Evolutionary conservation across 768 basidiomycete species (phyloP).

Genomic region (Tylopilus cervinicoccineus): DNA sequence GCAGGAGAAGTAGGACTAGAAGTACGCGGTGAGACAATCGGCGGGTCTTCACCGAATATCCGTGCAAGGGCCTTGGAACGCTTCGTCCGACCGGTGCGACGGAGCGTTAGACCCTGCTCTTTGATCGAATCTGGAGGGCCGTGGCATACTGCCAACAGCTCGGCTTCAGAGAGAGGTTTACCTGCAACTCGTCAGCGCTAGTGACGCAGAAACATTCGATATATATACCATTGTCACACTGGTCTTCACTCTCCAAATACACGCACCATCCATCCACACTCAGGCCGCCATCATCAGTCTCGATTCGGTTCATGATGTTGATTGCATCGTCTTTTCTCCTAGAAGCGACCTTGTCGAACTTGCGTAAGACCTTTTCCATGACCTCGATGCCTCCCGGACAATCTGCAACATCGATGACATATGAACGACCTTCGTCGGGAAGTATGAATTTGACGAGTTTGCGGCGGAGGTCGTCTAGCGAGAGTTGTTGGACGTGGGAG

Average conservation of each 20-base stretch:
- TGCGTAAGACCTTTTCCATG: slow-evolving; percentile 83
- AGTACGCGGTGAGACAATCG: slow-evolving; percentile 16
- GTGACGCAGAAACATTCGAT: background rate
- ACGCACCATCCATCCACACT: slow-evolving; percentile 90
- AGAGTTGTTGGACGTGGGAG: slow-evolving; percentile 42
- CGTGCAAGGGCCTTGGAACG: slow-evolving; percentile 40
- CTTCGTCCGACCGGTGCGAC: slow-evolving; percentile 45
- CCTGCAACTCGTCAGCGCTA: slow-evolving; percentile 35
- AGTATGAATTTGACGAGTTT: slow-evolving; percentile 87
- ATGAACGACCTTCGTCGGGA: slow-evolving; percentile 74
- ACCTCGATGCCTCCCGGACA: slow-evolving; percentile 83
- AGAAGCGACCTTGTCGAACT: slow-evolving; percentile 66
- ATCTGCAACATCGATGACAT: slow-evolving; percentile 76
- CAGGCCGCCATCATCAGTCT: slow-evolving; percentile 69
- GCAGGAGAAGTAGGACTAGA: slow-evolving; percentile 36
- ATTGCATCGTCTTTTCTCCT: slow-evolving; percentile 43
- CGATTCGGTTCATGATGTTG: slow-evolving; percentile 48
- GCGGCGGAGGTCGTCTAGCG: slow-evolving; percentile 74
- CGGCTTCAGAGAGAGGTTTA: slow-evolving; percentile 74
- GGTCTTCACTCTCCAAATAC: slow-evolving; percentile 58
- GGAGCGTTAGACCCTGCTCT: slow-evolving; percentile 74
- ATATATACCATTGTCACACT: slow-evolving; percentile 53
- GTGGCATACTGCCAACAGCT: slow-evolving; percentile 80
- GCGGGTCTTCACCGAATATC: slow-evolving; percentile 48
- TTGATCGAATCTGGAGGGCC: slow-evolving; percentile 74